Base-by-base conservation (phyloP, 1,284 basidiomycete genomes). In the Tilletia indica region DNA sequence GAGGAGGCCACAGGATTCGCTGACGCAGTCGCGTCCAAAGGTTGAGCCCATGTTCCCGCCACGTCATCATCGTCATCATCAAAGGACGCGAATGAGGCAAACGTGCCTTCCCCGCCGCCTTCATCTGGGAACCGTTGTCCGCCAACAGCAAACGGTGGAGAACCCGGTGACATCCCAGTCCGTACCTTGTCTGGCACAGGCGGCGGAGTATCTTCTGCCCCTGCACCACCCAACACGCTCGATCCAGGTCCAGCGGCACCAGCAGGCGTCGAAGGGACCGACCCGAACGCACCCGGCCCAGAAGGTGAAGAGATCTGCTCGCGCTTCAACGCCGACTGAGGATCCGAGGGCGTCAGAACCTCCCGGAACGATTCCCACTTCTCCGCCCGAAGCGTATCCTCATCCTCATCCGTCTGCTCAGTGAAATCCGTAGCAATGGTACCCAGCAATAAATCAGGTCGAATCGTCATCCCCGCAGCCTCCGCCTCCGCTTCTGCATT, bases 41-140 rank as follows among this genome's bases (percentile, higher is more conserved):
- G 80, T 67, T 79, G 79, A n/a, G 80, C 78, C 80, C 80, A 81
- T 6, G 80, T 81, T 5, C 80, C 80, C 1, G 76, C 78, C 63
- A 78, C 75, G 47, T 81, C 80, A 56, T 74, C 70, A n/a, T 75
- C 74, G 42, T 75, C 74, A 64, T 74, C 73, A 47, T 76, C 80
- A 68, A 79, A 80, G n/a, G 70, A 73, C 8, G 73, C 77, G 54
- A 80, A 80, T 16, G 78, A 78, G 6, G 74, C 74, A 49, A 77
- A 73, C 0, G 78, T 81, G 42, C 78, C 78, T 63, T 75, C 77
- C 54, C 78, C 79, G 36, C 79, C 76, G 68, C 34, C 48, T 14
- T 54, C 31, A 14, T 38, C 36, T 38, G 31, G 14, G 38, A 64
- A 64, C 14, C 36, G 61, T 6, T 34, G 34, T 21, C 34, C 12